Base-by-base conservation (phyloP, 179 eudicot species). In the Beta corolliflora region DNA sequence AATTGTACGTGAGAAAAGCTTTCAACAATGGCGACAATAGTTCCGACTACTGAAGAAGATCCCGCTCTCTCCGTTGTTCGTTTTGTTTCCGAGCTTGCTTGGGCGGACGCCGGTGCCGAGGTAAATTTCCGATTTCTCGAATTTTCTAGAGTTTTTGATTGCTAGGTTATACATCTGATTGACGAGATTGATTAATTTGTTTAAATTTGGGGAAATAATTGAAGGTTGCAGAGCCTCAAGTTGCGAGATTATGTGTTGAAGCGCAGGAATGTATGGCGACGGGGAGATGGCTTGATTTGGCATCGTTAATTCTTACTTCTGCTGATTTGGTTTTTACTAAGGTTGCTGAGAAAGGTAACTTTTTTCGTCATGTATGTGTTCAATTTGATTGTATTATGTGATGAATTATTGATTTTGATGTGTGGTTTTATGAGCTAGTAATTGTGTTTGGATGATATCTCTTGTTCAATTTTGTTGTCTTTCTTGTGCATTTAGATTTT, bases 71-170 rank as follows among this genome's bases (percentile, higher is more conserved):
- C 92, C 88, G 93, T 92, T 45, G 98, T 92, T 52, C 93, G 97
- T 9, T 96, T 92, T 83, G 89, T 93, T 61, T 90, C 98, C 36
- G 91, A 90, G 80, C 85, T 92, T 65, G 83, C 99, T 11, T 92
- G 96, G 94, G 94, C 93, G 65, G 98, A 96, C 76, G 98, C 98
- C 67, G 97, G 99, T 80, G 86, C 97, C 44, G 97, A 96, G 92
- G 97, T 93, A 70, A 29, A 36, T 48, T n/a, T 58, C 15, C 23
- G 12, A 2, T 5, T 21, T 6, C 41, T 36, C 41, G 41, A 36
- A 36, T 36, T 36, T 36, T 36, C 68, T 50, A 73, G 65, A 67
- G 81, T 59, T 63, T 73, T 77, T 0, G 23, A 53, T 67, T 31
- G 9, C 31, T 31, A 2, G 7, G 0, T 16, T 15, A 36, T 41